Base-by-base conservation (phyloP, 2,329 filamentous ascomycete genomes). In the Aspergillus caelatus region DNA sequence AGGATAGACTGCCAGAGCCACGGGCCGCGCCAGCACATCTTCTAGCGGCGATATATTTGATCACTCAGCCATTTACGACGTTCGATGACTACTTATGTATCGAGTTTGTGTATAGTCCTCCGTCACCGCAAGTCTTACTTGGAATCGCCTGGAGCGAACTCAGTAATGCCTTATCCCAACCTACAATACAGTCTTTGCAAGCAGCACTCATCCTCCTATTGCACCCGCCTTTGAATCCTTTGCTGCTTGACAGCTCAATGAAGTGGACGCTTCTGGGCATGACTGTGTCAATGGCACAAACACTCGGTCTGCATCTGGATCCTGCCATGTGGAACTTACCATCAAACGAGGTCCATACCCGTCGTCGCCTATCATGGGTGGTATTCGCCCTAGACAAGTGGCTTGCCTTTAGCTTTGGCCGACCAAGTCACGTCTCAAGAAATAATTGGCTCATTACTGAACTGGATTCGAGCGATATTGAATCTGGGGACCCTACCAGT, bases 61-160 rank as follows among this genome's bases (percentile, higher is more conserved):
- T 59, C 23, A 39, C 45, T 19, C 57, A 59, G 21, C 57, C 57
- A 3, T 59, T 59, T 19, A 30, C 57, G 19, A 53, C 57, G 8
- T 53, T 59, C 26, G 57, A 59, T 52, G 57, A 59, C 5, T 50
- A 59, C 39, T 21, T 59, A 28, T 59, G 57, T 30, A 59, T 59
- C 26, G 57, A 59, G 21, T 34, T 59, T 14, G 57, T 52, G 2
- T 59, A 59, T 21, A 59, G 30, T n/a, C 57, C 57, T 7, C 57
- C 57, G 16, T 32, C 43, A 9, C 57, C 45, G 4, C n/a, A 59
- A 19, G 16, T 12, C 26, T 16, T 59, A 26, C 39, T 59, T 11
- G 30, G 14, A 5, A 50, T 59, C 19, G 57, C 57, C 3, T 59
- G 57, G 57, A 36, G 34, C 10, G 30, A 23, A 2, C 45, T 59